Conservation (phyloP, 2,329 filamentous ascomycete species). For the Paracorniculantispora psalliotae region DNA sequence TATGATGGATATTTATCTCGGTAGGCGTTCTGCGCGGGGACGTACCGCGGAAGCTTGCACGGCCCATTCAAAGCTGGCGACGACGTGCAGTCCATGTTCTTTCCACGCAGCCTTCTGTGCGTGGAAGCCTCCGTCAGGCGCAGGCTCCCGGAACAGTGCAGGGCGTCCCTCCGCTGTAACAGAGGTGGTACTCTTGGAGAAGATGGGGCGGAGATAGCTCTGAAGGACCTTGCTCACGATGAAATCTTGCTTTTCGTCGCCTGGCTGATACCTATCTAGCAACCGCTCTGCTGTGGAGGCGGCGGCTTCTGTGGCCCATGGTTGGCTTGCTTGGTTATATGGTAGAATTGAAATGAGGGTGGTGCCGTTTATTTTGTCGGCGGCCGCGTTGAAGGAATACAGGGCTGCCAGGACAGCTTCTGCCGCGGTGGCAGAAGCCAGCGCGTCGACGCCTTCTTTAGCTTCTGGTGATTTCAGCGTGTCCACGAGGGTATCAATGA, state of each 20-base stretch:
- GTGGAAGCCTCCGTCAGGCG: not conserved
- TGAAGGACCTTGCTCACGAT: constrained; percentile 55
- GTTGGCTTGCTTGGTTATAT: constrained; percentile 26
- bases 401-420: constrained; percentile 28
- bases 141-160: constrained; percentile 18
- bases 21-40: not conserved
- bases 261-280: constrained; percentile 25
- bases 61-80: constrained; percentile 45
- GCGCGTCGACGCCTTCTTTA: not conserved
- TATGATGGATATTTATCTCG: not conserved
- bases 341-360: constrained; percentile 29
- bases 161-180: constrained; percentile 27
- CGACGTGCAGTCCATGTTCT: constrained; percentile 15
- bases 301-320: constrained; percentile 35
- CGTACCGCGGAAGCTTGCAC: constrained; percentile 45
- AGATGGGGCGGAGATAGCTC: constrained; percentile 61
- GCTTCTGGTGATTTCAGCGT: not conserved
- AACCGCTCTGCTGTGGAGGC: constrained; percentile 27
- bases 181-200: constrained; percentile 50
- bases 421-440: constrained; percentile 7
- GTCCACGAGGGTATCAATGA: not conserved
- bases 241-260: constrained; percentile 28
- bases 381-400: constrained; percentile 18
- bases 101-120: constrained; percentile 22
- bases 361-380: constrained; percentile 13